Evolutionary conservation across 148 eudicot species (phyloP).

Genomic region (Silene uniflora): DNA sequence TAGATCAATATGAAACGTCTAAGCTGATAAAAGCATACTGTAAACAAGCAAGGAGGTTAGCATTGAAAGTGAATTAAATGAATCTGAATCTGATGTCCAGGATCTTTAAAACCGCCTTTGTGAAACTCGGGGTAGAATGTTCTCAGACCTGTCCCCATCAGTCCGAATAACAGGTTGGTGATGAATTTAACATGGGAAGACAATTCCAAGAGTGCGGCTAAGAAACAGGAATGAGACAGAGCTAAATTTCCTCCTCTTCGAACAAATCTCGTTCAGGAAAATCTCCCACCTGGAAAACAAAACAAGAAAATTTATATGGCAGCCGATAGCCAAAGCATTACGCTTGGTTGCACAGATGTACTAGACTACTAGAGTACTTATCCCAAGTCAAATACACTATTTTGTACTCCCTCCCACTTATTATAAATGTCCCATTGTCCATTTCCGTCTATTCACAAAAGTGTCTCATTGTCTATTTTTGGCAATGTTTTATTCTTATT

Average conservation of each 20-base stretch:
- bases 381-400: not conserved
- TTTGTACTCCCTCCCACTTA: no score
- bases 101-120: not conserved
- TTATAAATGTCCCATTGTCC: no score
- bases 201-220: not conserved
- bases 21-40: not conserved
- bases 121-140: not conserved
- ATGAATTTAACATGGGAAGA: not conserved
- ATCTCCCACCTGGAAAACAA: constrained; percentile 68
- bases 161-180: not conserved
- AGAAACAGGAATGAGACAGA: not conserved
- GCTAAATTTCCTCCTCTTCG: constrained; percentile 83
- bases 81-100: not conserved
- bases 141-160: not conserved
- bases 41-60: not conserved
- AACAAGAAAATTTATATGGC: not conserved
- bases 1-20: not conserved
- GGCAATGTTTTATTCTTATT: no score
- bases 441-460: no score
- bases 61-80: not conserved
- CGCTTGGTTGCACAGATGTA: not conserved
- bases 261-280: constrained; percentile 86
- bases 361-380: not conserved
- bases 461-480: no score
- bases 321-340: not conserved